Base-by-base conservation (phyloP, 345 rosid genomes). In the Excoecaria agallocha region DNA sequence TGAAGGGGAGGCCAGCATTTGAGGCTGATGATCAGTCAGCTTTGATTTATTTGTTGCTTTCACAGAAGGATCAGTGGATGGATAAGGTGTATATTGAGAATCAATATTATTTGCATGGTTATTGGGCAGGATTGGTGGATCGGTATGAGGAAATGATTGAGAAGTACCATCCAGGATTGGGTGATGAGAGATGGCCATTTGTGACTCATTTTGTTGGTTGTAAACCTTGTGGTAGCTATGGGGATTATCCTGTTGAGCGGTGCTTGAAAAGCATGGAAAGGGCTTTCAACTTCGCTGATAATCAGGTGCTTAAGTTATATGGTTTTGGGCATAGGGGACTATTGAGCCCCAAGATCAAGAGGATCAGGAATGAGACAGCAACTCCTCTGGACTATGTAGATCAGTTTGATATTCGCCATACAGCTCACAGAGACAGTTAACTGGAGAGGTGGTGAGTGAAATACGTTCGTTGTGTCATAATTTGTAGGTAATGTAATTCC, bases 1-100 rank as follows among this genome's bases (percentile, higher is more conserved):
- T 94, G 75, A 94, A 92, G 60, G 97, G 97, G 43, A 82, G 98
- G 77, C 98, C 97, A 0, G 92, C 90, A 3, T 94, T 94, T 48
- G 95, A 94, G 83, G 98, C 97, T 0, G 97, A 94, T 68, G 98
- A 94, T 81, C 97, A 94, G 79, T 92, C 98, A 8, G 97, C 97
- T 48, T 85, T 94, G 82, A 92, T 94, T 45, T 94, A 94, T 79
- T 75, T 94, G 78, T 46, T 94, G 84, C 86, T 94, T 72, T 90
- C 97, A 0, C 89, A 89, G 80, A 92, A 92, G 88, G 86, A 87
- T 38, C 66, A 76, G 70, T 94, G 98, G 98, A 92, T 92, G 89
- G 89, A 89, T 73, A 92, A 87, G 79, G 97, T 94, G 12, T 92
- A 84, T 65, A 74, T 94, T 51, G 98, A 94, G 89, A 94, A 92